These are phyloP conservation scores for Leucogyrophana mollusca DNA, from an alignment of 768 basidiomycete genomes.

Conservation along the genomic window DNA sequence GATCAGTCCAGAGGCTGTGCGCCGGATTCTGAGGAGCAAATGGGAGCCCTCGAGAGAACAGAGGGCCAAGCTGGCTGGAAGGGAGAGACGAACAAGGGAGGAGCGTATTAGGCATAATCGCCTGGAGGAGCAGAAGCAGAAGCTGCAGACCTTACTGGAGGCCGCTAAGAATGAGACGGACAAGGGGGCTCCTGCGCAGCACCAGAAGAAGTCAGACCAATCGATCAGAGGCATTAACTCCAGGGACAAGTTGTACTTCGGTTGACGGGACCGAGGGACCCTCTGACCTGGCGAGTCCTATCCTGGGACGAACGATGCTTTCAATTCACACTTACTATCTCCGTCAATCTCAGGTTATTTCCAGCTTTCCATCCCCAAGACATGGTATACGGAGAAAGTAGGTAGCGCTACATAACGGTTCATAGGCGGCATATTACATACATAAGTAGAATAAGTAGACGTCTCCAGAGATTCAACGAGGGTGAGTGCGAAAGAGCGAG, in stretches of 20 bases:
- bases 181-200: slow-evolving; percentile 11
- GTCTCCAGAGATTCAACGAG: slow-evolving; percentile 11
- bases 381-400: too few relatives aligned
- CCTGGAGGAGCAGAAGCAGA: slow-evolving; percentile 39
- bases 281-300: too few relatives aligned
- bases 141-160: slow-evolving; percentile 33
- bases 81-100: slow-evolving; percentile 46
- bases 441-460: slow-evolving; percentile 1
- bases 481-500: slow-evolving; percentile 6
- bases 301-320: too few relatives aligned
- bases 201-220: slow-evolving; percentile 14
- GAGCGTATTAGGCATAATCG: slow-evolving; percentile 36
- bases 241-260: slow-evolving; percentile 42
- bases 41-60: slow-evolving; percentile 64
- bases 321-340: too few relatives aligned
- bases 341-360: too few relatives aligned
- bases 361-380: too few relatives aligned
- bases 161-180: slow-evolving; percentile 11
- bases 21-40: slow-evolving; percentile 73
- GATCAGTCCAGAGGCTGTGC: slow-evolving; percentile 78
- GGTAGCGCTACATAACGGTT: too few relatives aligned
- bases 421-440: slow-evolving; percentile 3
- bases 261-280: slow-evolving; percentile 20
- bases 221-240: slow-evolving; percentile 22
- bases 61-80: slow-evolving; percentile 45